Evolutionary conservation across 495 filamentous ascomycete genomes (phyloP), one percentile per base, ranked within the genome.

Genomic region (Talaromyces borbonicus): DNA sequence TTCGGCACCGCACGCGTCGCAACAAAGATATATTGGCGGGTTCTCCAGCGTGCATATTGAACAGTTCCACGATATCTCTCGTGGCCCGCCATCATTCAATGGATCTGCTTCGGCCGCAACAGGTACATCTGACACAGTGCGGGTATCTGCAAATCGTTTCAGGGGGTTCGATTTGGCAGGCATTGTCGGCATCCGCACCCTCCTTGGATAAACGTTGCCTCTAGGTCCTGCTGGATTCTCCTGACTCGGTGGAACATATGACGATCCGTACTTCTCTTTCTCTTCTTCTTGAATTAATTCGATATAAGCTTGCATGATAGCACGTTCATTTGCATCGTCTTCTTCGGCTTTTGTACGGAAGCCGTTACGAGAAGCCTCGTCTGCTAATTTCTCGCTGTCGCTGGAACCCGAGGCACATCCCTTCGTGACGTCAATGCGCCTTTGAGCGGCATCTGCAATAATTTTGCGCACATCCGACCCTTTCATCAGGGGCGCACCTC

Each of bases 261-360:
- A 69, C 16, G 70, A 62, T 3, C 83, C 83, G 48, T 85, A 78
- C 56, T 78, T 83, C 57, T 75, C 77, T 44, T 83, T 76, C 52
- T 96, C 90, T 52, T 90, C 84, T 51, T 89, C 75, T 54, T 90
- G 82, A 23, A 93, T 83, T 8, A 97, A 64, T 44, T 97, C 90
- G 65, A 85, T 87, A 20, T 90, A 75, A 0, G 88, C 90, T 52
- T 88, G 78, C 47, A 87, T 73, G 52, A 95, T 95, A n/a, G 90
- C 90, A 15, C 75, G 73, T 36, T 96, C 87, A 50, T 95, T 90
- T 1, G 87, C 90, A 52, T 88, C 83, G 43, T 95, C 89, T 54
- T 92, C 85, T 54, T 93, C 86, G 0, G 86, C 85, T 56, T 88
- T 74, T 0, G 90, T 95, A 30, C 74, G 68, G 68, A 92, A 88